A percentile compares a stretch with the other conserved stretches of the same genome.
Evolutionary conservation across 1,284 basidiomycete species (phyloP).

Genomic region (Boletus austroedulis): DNA sequence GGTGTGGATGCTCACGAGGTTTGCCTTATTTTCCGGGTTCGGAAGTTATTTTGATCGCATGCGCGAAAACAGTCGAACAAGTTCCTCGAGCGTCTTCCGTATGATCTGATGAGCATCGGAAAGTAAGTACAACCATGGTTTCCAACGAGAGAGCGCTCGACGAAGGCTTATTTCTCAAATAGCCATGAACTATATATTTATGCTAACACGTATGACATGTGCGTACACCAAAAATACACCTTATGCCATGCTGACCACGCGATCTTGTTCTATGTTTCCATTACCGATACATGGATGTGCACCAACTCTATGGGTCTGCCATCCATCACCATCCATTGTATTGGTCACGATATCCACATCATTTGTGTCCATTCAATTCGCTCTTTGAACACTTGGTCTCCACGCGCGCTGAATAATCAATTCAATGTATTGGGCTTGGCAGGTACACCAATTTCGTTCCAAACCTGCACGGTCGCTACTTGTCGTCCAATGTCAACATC

Average conservation of each 20-base stretch:
- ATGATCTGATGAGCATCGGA: slow-evolving; percentile 83
- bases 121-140: slow-evolving; percentile 47
- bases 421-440: slow-evolving; percentile 2
- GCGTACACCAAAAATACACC: slow-evolving; percentile 20
- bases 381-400: neutral
- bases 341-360: slow-evolving; percentile 5
- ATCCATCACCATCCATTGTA: neutral
- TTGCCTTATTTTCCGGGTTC: neutral
- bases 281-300: neutral
- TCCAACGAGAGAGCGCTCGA: neutral
- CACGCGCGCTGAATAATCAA: neutral
- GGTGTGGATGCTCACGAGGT: slow-evolving; percentile 72
- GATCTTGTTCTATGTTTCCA: neutral
- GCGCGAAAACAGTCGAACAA: slow-evolving; percentile 51
- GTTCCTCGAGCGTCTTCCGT: slow-evolving; percentile 73
- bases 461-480: slow-evolving; percentile 67
- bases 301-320: neutral
- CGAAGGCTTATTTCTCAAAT: slow-evolving; percentile 12
- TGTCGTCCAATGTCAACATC: slow-evolving; percentile 85
- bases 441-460: slow-evolving; percentile 75
- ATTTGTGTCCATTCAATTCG: neutral
- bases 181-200: slow-evolving; percentile 87
- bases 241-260: slow-evolving; percentile 11
- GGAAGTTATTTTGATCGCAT: neutral
- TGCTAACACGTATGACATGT: slow-evolving; percentile 73